Evolutionary conservation across 2,329 filamentous ascomycete species (phyloP).

Genomic region (Nothopassalora personata): DNA sequence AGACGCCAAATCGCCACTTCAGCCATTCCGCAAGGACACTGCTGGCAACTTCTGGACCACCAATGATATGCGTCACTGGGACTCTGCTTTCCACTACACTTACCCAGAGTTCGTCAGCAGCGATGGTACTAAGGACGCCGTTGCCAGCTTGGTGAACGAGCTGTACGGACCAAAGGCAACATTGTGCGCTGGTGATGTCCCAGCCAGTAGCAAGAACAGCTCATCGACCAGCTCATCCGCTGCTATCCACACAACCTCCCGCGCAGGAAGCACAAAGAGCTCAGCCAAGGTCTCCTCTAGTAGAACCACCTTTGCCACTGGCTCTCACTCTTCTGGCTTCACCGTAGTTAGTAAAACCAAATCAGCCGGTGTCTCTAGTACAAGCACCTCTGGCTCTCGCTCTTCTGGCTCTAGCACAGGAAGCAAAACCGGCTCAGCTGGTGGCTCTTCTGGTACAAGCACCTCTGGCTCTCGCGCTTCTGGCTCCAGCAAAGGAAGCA

Average conservation of each 20-base stretch:
- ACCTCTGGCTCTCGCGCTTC: neutral
- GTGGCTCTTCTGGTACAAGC: too few relatives aligned
- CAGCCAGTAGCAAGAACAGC: conserved; percentile 10
- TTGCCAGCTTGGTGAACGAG: conserved; percentile 46
- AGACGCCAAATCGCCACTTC: conserved; percentile 24
- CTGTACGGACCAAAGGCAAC: conserved; percentile 48
- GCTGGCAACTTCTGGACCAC: conserved; percentile 62
- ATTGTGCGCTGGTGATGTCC: conserved; percentile 14
- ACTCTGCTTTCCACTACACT: conserved; percentile 63
- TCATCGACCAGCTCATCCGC: neutral
- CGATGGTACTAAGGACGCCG: conserved; percentile 43
- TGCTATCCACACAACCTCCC: neutral
- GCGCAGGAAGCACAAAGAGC: neutral
- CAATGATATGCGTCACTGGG: conserved; percentile 57
- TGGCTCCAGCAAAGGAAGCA: too few relatives aligned
- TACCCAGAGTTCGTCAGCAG: conserved; percentile 60
- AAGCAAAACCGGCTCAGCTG: too few relatives aligned
- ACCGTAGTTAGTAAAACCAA: too few relatives aligned
- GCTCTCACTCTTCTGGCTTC: too few relatives aligned
- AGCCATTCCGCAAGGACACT: conserved; percentile 58
- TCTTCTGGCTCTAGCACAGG: too few relatives aligned
- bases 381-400: too few relatives aligned
- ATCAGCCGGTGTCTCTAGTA: too few relatives aligned
- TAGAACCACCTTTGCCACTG: neutral
- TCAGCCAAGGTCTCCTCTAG: neutral